phyloP scores from a whole-genome alignment of 495 filamentous ascomycete genomes.

The Lichenothelia convexa region DNA sequence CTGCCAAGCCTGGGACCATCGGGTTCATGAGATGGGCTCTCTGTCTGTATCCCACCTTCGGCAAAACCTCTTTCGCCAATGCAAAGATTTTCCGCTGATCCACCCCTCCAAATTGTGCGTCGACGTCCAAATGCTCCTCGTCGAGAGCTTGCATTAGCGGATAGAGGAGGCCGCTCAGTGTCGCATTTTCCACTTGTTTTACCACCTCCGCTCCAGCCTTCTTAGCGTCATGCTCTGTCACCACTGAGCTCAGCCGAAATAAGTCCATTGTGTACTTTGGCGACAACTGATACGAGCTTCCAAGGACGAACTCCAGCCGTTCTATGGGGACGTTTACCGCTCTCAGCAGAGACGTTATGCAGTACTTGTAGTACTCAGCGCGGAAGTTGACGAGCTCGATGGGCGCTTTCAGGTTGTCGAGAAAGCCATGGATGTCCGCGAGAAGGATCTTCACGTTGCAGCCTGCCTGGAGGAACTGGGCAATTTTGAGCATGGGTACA shows the following conservation, averaged over 20 bases:
- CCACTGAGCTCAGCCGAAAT: constrained; percentile 25
- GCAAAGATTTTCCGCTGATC: constrained; percentile 88
- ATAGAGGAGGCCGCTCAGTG: constrained; percentile 68
- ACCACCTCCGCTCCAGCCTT: constrained; percentile 86
- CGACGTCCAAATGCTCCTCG: constrained; percentile 73
- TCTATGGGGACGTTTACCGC: constrained; percentile 37
- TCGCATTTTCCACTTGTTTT: constrained; percentile 64
- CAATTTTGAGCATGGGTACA: constrained; percentile 70
- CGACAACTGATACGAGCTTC: constrained; percentile 61
- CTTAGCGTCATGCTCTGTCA: constrained; percentile 44
- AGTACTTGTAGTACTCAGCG: constrained; percentile 21
- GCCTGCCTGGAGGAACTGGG: constrained; percentile 68
- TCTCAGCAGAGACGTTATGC: constrained; percentile 19
- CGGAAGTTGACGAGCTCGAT: constrained; percentile 67
- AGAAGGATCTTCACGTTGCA: constrained; percentile 68
- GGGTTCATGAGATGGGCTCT: constrained; percentile 79
- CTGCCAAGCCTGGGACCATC: constrained; percentile 71
- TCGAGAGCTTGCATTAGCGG: constrained; percentile 80
- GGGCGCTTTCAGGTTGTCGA: constrained; percentile 70
- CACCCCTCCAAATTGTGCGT: constrained; percentile 61
- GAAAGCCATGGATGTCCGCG: constrained; percentile 48
- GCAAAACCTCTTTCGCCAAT: constrained; percentile 57
- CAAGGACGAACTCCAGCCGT: constrained; percentile 67
- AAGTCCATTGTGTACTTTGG: constrained; percentile 57
- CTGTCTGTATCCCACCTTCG: constrained; percentile 45